phyloP scores from a whole-genome alignment of 1,284 basidiomycete species.

The Mycosarcoma mackinlayi region DNA sequence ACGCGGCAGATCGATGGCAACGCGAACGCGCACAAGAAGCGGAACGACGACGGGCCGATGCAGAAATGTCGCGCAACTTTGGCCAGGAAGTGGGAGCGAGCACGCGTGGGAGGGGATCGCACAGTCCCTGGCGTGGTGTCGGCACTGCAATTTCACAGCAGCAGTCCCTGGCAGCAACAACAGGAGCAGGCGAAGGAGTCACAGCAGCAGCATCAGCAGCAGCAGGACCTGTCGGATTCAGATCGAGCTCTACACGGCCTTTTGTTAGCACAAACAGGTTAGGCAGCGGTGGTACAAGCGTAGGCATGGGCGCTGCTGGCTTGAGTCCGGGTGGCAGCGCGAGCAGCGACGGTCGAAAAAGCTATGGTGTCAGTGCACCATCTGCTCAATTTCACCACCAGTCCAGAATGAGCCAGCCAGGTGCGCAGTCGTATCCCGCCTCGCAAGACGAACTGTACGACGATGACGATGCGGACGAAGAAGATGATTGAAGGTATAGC shows the following conservation, averaged over 20 bases:
- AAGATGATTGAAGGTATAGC: constrained; percentile 1
- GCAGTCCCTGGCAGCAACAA: neutral
- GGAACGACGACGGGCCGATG: constrained; percentile 44
- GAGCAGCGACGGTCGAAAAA: constrained; percentile 13
- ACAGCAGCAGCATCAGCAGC: constrained; percentile 1
- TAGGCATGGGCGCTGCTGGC: constrained; percentile 10
- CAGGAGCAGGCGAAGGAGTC: neutral
- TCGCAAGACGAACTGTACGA: constrained; percentile 30
- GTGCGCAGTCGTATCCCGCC: constrained; percentile 22
- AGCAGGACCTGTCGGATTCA: constrained; percentile 15
- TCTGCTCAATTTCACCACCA: constrained; percentile 40
- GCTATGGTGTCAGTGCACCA: constrained; percentile 36
- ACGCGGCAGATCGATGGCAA: constrained; percentile 30
- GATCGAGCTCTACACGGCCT: constrained; percentile 25
- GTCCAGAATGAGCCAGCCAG: neutral
- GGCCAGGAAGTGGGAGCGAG: constrained; percentile 48
- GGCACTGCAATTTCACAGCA: neutral
- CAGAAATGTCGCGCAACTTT: constrained; percentile 54
- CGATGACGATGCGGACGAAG: constrained; percentile 19
- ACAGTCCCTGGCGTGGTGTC: constrained; percentile 41
- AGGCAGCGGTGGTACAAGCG: neutral
- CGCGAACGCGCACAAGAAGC: constrained; percentile 37
- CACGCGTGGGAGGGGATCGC: constrained; percentile 40
- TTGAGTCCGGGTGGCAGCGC: neutral
- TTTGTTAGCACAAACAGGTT: constrained; percentile 16